Evolutionary conservation across 2,329 filamentous ascomycete genomes (phyloP).

Genomic region (Aspergillus udagawae): DNA sequence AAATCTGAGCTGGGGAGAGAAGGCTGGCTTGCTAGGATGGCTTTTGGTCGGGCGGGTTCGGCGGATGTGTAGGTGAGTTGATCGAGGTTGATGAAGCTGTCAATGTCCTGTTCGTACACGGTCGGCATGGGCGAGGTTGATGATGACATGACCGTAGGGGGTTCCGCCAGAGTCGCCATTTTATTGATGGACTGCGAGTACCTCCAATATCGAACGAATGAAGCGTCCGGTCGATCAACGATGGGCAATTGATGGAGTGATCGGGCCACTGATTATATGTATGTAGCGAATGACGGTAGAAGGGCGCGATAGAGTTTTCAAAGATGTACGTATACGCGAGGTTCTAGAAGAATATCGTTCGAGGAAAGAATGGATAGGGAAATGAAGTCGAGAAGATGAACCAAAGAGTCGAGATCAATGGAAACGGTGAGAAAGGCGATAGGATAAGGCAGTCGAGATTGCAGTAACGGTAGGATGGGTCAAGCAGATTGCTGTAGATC

Average conservation of each 20-base stretch:
- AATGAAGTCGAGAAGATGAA: neutral
- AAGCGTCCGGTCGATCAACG: neutral
- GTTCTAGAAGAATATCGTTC: neutral
- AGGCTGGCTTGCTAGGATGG: conserved; percentile 33
- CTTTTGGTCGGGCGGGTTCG: conserved; percentile 33
- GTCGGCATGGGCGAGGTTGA: conserved; percentile 26
- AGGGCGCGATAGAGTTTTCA: neutral
- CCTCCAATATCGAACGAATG: neutral
- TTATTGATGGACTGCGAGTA: conserved; percentile 2
- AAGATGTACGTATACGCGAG: neutral
- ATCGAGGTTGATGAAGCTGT: conserved; percentile 46
- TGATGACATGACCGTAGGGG: conserved; percentile 25
- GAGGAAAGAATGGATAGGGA: neutral
- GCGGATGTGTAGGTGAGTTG: conserved; percentile 39
- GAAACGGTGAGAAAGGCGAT: neutral
- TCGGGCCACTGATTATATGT: neutral
- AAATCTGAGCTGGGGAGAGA: conserved; percentile 36
- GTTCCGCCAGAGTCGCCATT: conserved; percentile 36
- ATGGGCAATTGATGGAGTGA: neutral
- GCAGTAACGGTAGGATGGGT: neutral
- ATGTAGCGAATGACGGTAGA: neutral
- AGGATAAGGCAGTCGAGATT: neutral
- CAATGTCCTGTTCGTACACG: conserved; percentile 43
- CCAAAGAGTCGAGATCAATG: neutral
- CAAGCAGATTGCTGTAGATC: neutral